These are phyloP conservation scores for Melampsora americana DNA, from an alignment of 1,284 basidiomycete species.

Conservation along the genomic window DNA sequence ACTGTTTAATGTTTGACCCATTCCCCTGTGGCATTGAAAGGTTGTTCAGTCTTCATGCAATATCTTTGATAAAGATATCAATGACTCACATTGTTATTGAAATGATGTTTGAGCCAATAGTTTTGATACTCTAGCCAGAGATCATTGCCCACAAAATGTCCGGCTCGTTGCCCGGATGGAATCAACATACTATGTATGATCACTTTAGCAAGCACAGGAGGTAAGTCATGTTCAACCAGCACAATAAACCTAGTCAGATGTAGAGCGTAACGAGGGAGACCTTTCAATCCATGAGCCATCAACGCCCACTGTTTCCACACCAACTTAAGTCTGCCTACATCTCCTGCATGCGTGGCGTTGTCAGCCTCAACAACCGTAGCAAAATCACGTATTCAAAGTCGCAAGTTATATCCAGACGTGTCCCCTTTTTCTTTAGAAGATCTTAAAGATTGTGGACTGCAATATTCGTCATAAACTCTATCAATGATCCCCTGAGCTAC, in stretches of 20 bases:
- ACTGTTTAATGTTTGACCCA: no score
- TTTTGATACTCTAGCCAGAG: no score
- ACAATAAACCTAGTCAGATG: background rate
- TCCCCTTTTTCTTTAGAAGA: background rate
- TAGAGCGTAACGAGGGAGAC: background rate
- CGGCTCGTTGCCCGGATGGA: background rate
- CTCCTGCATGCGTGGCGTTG: background rate
- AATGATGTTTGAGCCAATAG: no score
- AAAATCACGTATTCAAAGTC: background rate
- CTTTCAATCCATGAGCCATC: background rate
- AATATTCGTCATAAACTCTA: background rate
- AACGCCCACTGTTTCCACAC: constrained; percentile 13
- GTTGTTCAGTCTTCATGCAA: no score
- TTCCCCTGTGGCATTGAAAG: background rate
- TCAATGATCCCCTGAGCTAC: no score
- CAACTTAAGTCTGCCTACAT: background rate
- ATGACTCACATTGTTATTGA: background rate
- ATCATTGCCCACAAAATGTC: no score
- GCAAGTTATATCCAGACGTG: background rate
- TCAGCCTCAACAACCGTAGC: constrained; percentile 7
- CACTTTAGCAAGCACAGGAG: background rate
- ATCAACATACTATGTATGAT: background rate
- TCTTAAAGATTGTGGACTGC: background rate
- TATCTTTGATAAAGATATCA: background rate
- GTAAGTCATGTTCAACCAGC: background rate